Percentiles rank a stretch among this genome's conserved stretches.
Evolutionary conservation across 129 eudicot species (phyloP).

Genomic region (sunflower (Helianthus annuus)): DNA sequence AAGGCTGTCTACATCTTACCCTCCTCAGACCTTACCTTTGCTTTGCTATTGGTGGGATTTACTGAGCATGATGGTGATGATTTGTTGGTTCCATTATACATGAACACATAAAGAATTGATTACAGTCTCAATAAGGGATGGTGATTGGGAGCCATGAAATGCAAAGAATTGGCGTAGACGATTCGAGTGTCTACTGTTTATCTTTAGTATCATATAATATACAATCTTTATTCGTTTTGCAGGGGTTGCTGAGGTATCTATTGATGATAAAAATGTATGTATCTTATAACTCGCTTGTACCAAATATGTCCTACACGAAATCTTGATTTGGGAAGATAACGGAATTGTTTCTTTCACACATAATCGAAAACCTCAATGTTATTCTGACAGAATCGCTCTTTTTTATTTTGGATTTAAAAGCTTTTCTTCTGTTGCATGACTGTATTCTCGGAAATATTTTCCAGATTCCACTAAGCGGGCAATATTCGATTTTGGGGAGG

Average conservation of each 20-base stretch:
- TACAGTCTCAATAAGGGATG: background rate
- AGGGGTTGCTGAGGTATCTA: slow-evolving; percentile 90
- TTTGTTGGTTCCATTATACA: too few relatives aligned
- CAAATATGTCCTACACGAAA: background rate
- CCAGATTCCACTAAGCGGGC: slow-evolving; percentile 83
- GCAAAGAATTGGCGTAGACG: background rate
- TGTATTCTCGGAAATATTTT: slow-evolving; percentile 14
- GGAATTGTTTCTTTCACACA: background rate
- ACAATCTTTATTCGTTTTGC: slow-evolving; percentile 11
- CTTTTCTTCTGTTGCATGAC: too few relatives aligned
- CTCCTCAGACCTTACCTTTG: too few relatives aligned
- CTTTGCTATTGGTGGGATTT: too few relatives aligned
- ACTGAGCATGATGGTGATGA: too few relatives aligned
- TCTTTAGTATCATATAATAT: background rate
- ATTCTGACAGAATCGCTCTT: background rate
- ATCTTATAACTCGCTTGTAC: background rate
- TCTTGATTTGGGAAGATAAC: background rate
- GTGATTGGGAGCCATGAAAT: background rate
- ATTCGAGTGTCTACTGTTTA: slow-evolving; percentile 9
- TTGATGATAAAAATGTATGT: slow-evolving; percentile 66
- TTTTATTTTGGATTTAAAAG: background rate
- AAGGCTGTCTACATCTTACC: too few relatives aligned
- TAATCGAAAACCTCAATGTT: background rate
- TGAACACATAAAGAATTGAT: background rate
- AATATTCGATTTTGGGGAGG: slow-evolving; percentile 88